Conservation (phyloP, 805 yeast species). For the Myxozyma vanderwaltii region DNA sequence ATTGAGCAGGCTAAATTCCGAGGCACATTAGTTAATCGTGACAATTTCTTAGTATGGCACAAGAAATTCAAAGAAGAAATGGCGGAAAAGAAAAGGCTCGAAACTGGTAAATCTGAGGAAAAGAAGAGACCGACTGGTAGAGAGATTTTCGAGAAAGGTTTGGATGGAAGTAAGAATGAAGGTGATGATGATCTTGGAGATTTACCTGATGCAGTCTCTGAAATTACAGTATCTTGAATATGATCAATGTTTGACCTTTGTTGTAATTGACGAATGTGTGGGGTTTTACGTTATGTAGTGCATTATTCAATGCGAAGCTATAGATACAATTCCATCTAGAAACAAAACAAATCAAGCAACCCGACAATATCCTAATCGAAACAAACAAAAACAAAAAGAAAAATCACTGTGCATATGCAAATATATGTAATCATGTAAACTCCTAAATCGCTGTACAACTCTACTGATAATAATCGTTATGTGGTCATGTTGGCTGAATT, state of each 20-base stretch:
- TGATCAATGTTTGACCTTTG: not conserved
- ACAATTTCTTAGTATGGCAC: conserved; percentile 76
- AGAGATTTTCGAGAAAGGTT: conserved; percentile 86
- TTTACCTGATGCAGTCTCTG: conserved; percentile 6
- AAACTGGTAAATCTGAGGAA: conserved; percentile 41
- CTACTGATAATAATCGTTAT: too few relatives aligned
- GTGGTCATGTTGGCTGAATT: too few relatives aligned
- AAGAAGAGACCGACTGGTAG: conserved; percentile 73
- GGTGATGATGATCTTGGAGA: conserved; percentile 44
- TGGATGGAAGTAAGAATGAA: conserved; percentile 70
- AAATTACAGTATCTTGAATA: not conserved
- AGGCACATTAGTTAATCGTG: conserved; percentile 87
- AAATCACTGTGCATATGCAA: not conserved
- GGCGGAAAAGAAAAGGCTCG: conserved; percentile 58
- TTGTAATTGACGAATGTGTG: too few relatives aligned
- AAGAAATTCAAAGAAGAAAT: conserved; percentile 63
- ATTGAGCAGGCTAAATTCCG: conserved; percentile 86
- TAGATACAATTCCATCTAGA: not conserved
- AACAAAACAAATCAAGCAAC: not conserved
- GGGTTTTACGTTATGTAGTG: too few relatives aligned
- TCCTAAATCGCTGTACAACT: not conserved
- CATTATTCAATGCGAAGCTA: not conserved
- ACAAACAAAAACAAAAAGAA: not conserved
- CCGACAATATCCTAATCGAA: not conserved
- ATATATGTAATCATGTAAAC: not conserved